Evolutionary conservation across 179 eudicot genomes (phyloP), one percentile per base, ranked within the genome.

Genomic region (Carnegiea gigantea): DNA sequence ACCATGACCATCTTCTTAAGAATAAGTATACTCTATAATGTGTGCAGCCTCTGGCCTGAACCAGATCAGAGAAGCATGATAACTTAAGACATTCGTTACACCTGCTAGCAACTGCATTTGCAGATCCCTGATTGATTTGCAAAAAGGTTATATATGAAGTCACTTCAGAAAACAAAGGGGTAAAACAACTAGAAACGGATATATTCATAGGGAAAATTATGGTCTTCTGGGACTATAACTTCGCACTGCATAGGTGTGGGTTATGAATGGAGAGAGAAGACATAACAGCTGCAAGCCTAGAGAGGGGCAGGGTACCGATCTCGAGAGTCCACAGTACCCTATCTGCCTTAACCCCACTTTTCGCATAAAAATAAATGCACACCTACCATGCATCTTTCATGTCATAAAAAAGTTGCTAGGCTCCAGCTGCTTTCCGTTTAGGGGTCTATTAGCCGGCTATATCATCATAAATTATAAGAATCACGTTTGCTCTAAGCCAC

Each of bases 351-450:
- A 15, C 36, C 17, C 75, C 57, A 68, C 28, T 65, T 65, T 14
- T 14, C 28, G 38, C 57, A 80, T 60, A 33, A 54, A 54, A 54
- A 54, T 54, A 54, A 17, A 54, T 10, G 60, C 60, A 54, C 46
- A 60, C 40, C 13, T 46, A 70, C 68, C 74, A 49, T 70, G 23
- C 36, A 20, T 21, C 68, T 70, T 79, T 36, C 53, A 72, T 21
- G 20, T 40, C 10, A 81, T 13, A 77, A 53, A 48, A 70, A 33
- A 24, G 57, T 57, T 82, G 48, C 57, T 62, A 62, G 78, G 78
- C 81, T 14, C 84, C 73, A 78, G 81, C 54, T 82, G 75, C 53
- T 78, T 73, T 60, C 65, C 24, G 26, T 54, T 46, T 48, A 44
- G 26, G 20, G 49, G 46, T 73, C 54, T 48, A 62, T 65, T 64